A percentile compares a stretch with the other conserved stretches of the same genome.
Evolutionary conservation across 345 rosid genomes (phyloP).

Genomic region (Populus alba): DNA sequence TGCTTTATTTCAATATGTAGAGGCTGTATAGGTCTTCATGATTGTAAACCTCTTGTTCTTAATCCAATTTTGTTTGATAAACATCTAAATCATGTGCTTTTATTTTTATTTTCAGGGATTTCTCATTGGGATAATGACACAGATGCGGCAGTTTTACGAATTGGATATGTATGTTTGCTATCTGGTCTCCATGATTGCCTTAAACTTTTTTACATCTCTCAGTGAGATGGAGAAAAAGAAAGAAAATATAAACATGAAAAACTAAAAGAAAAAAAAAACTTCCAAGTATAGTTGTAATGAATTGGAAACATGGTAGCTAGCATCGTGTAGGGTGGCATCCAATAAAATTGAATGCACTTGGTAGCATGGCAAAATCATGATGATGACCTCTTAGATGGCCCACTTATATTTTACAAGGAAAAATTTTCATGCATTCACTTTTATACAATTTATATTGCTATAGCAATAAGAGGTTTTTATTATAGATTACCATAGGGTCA

Average conservation of each 20-base stretch:
- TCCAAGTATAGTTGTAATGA: neutral
- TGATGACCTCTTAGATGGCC: neutral
- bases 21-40: neutral
- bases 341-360: neutral
- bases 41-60: neutral
- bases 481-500: neutral
- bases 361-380: neutral
- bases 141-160: conserved; percentile 74
- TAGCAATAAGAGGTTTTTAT: neutral
- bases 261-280: neutral
- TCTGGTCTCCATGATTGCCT: neutral
- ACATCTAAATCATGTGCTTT: neutral
- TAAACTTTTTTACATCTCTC: neutral
- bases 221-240: neutral
- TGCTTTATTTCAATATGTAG: neutral
- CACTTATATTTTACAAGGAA: neutral
- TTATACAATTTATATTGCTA: neutral
- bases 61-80: neutral
- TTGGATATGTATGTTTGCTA: conserved; percentile 71
- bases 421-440: neutral
- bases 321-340: too few species aligned
- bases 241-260: neutral
- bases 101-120: conserved; percentile 47
- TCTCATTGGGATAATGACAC: conserved; percentile 63
- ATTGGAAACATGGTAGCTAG: neutral